Evolutionary conservation across 768 basidiomycete species (phyloP).

Genomic region (Auricularia sp.): DNA sequence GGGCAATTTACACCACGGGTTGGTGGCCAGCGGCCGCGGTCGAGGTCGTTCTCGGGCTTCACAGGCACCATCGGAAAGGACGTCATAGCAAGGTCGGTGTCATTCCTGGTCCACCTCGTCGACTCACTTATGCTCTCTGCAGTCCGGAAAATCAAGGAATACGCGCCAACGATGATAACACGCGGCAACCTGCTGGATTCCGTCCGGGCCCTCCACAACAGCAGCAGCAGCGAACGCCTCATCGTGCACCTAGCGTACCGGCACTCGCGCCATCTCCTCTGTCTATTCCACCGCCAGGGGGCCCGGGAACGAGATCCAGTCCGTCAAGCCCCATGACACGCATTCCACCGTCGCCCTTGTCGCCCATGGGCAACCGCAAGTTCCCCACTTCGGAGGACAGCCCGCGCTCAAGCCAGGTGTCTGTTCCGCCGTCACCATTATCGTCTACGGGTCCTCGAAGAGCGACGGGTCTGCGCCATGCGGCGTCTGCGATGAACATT

Average conservation of each 20-base stretch:
- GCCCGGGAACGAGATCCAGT: background rate
- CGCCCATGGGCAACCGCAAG: background rate
- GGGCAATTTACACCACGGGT: slow-evolving; percentile 51
- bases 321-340: background rate
- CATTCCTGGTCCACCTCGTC: background rate
- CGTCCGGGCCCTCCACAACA: background rate
- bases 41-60: slow-evolving; percentile 69
- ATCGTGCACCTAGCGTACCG: background rate
- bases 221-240: background rate
- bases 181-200: background rate
- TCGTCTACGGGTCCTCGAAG: slow-evolving; percentile 16
- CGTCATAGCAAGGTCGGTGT: background rate
- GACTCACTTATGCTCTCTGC: background rate
- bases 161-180: background rate
- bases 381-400: background rate
- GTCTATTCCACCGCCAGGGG: background rate
- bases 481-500: background rate
- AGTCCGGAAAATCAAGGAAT: background rate
- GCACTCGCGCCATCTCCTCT: background rate
- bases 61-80: slow-evolving; percentile 5
- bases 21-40: slow-evolving; percentile 40
- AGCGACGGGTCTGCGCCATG: slow-evolving; percentile 14
- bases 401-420: background rate
- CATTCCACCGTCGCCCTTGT: background rate
- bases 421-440: background rate